Percentiles rank a stretch among this genome's conserved stretches.
phyloP scores from a whole-genome alignment of 371 early-diverging fungal genomes.

The Globomyces sp. region DNA sequence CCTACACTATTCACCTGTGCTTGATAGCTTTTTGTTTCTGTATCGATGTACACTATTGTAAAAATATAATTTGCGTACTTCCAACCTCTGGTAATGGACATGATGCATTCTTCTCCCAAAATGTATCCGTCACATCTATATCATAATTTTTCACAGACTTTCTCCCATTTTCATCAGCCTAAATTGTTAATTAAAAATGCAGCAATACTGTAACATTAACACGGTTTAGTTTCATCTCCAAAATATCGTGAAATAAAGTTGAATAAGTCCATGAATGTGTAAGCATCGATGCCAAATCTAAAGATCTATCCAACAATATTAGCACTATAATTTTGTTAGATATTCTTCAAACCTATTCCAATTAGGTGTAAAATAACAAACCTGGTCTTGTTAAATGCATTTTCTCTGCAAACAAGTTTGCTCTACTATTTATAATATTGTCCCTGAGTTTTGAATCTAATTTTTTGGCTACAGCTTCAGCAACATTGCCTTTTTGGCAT shows the following conservation, averaged over 20 bases:
- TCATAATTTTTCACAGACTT: slow-evolving; percentile 77
- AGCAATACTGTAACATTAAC: slow-evolving; percentile 47
- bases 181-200: background rate
- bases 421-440: slow-evolving; percentile 79
- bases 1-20: slow-evolving; percentile 87
- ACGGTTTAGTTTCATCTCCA: slow-evolving; percentile 90
- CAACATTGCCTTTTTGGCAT: slow-evolving; percentile 86
- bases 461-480: slow-evolving; percentile 88
- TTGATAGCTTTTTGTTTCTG: slow-evolving; percentile 87
- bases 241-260: slow-evolving; percentile 94
- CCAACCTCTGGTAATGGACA: slow-evolving; percentile 98
- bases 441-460: slow-evolving; percentile 88
- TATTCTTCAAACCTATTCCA: too few species aligned
- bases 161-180: slow-evolving; percentile 68
- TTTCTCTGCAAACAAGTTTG: slow-evolving; percentile 71
- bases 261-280: slow-evolving; percentile 98
- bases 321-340: slow-evolving; percentile 53
- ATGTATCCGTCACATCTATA: slow-evolving; percentile 83
- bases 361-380: slow-evolving; percentile 8
- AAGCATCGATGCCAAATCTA: slow-evolving; percentile 94
- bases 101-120: slow-evolving; percentile 92
- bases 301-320: slow-evolving; percentile 90
- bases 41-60: slow-evolving; percentile 76
- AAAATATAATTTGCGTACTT: slow-evolving; percentile 39
- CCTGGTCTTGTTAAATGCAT: slow-evolving; percentile 20